These are phyloP conservation scores for Linum trigynum DNA, from an alignment of 345 rosid species.

Conservation along the genomic window DNA sequence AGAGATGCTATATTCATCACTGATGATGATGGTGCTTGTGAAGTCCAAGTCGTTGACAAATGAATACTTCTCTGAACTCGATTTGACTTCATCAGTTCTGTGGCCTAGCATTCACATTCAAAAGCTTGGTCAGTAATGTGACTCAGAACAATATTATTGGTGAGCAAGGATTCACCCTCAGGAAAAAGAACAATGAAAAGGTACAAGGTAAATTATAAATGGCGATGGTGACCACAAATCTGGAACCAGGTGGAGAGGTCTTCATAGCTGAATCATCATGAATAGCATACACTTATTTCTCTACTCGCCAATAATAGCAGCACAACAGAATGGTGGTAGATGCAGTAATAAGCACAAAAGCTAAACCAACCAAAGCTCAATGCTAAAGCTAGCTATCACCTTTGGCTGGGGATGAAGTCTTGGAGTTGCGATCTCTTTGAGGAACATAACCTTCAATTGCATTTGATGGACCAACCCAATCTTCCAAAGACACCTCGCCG, in stretches of 20 bases:
- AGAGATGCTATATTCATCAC: conserved; percentile 49
- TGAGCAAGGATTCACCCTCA: not conserved
- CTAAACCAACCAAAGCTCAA: not conserved
- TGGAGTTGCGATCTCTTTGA: conserved; percentile 19
- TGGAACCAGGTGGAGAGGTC: not conserved
- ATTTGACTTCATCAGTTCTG: conserved; percentile 23
- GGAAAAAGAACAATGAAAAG: not conserved
- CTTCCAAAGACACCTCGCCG: conserved; percentile 31
- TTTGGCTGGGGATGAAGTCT: conserved; percentile 14
- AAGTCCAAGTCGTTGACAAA: conserved; percentile 46
- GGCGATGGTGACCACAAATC: not conserved
- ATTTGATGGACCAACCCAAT: conserved; percentile 60
- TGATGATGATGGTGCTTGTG: conserved; percentile 43
- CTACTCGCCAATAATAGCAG: conserved; percentile 1
- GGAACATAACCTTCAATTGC: conserved; percentile 94
- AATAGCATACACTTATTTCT: not conserved
- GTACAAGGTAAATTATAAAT: not conserved
- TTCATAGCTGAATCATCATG: not conserved
- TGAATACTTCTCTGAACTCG: conserved; percentile 18
- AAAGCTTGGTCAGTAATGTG: not conserved
- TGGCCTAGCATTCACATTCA: conserved; percentile 35
- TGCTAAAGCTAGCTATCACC: conserved; percentile 23
- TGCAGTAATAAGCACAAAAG: not conserved
- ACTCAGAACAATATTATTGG: not conserved
- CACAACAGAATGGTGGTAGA: not conserved